A percentile compares a stretch with the other conserved stretches of the same genome.
Evolutionary conservation across 2,329 filamentous ascomycete genomes (phyloP).

Genomic region (Talaromyces sp.): DNA sequence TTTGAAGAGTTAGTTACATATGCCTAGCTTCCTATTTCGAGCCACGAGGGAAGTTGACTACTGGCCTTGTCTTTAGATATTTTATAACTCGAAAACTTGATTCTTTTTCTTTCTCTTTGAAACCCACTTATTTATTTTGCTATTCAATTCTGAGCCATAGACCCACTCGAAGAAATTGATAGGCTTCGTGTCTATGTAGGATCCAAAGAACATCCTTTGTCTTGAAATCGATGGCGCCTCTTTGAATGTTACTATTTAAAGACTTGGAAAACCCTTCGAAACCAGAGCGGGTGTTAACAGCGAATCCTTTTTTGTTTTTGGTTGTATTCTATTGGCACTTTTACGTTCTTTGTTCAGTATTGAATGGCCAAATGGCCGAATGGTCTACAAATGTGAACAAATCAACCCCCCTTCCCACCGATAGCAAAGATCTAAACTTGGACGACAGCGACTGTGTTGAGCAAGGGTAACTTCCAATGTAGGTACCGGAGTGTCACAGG

Average conservation of each 20-base stretch:
- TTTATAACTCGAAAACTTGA: neutral
- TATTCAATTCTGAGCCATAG: neutral
- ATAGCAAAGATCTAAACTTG: neutral
- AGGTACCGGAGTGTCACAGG: no score
- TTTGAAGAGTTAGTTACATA: neutral
- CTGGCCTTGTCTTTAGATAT: neutral
- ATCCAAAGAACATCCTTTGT: neutral
- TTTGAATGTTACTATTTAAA: neutral
- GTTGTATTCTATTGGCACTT: neutral
- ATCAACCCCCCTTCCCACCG: neutral
- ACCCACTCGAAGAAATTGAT: neutral
- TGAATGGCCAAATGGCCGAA: neutral
- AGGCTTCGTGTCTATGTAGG: neutral
- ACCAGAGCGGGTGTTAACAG: no score
- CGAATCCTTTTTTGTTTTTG: neutral
- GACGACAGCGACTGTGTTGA: no score
- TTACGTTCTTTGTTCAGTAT: neutral
- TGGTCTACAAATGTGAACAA: neutral
- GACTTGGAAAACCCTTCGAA: neutral
- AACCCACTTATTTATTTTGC: neutral
- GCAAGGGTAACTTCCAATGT: no score
- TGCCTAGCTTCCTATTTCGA: neutral
- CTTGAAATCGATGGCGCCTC: conserved; percentile 22
- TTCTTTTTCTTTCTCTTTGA: neutral
- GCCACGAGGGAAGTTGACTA: neutral